A percentile compares a stretch with the other conserved stretches of the same genome.
Evolutionary conservation across 1,284 basidiomycete genomes (phyloP).

Genomic region (Rhodotorula sp.): DNA sequence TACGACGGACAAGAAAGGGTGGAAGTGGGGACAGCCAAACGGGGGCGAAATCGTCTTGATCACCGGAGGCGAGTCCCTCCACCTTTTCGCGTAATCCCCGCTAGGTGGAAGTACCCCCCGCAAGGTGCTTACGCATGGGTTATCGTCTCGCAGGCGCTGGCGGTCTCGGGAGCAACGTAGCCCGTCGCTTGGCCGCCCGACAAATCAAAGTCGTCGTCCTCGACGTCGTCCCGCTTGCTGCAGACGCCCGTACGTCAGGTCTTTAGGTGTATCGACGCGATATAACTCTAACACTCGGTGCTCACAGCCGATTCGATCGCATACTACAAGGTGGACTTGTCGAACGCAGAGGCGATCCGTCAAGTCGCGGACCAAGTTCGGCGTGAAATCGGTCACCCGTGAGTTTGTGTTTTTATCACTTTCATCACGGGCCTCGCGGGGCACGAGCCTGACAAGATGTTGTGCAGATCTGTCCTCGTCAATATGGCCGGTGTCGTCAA

Average conservation of each 20-base stretch:
- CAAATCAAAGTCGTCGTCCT: conserved; percentile 81
- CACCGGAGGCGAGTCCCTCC: conserved; percentile 68
- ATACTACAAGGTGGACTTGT: conserved; percentile 86
- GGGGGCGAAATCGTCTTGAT: conserved; percentile 68
- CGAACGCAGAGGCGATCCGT: conserved; percentile 75
- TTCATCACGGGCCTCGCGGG: conserved; percentile 1
- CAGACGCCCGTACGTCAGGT: conserved; percentile 24
- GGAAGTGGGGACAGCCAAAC: conserved; percentile 8
- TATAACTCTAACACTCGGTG: not conserved
- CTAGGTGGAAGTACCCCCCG: conserved; percentile 9
- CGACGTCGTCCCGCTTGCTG: conserved; percentile 56
- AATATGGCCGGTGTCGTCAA: conserved; percentile 97
- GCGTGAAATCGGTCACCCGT: conserved; percentile 61
- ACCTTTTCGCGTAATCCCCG: not conserved
- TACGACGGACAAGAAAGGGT: not conserved
- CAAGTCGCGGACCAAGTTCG: conserved; percentile 65
- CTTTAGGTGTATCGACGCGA: not conserved
- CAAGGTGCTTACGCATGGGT: not conserved
- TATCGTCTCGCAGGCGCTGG: conserved; percentile 67
- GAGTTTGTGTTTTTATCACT: conserved; percentile 15
- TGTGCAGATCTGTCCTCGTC: conserved; percentile 73
- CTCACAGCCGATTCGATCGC: conserved; percentile 61
- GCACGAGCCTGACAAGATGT: conserved; percentile 1
- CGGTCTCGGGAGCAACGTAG: conserved; percentile 81
- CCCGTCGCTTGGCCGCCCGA: conserved; percentile 73